A percentile compares a stretch with the other conserved stretches of the same genome.
These are phyloP conservation scores for Pleoardoris graminearum DNA, from an alignment of 2,329 filamentous ascomycete genomes.

Conservation along the genomic window DNA sequence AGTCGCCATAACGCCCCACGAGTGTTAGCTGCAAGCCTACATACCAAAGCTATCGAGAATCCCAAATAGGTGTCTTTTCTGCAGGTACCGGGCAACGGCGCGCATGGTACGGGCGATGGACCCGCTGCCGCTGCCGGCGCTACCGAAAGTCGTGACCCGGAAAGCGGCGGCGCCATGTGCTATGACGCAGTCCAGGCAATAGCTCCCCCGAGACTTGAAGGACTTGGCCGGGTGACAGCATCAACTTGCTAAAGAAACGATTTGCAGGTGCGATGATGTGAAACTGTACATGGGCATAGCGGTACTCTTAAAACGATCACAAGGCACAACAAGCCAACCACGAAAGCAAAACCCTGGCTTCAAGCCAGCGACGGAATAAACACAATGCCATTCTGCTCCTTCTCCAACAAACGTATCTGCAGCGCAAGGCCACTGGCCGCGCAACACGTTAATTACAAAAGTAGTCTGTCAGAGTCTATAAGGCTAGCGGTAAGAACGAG, in stretches of 20 bases:
- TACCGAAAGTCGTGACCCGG: background rate
- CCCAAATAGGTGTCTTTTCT: background rate
- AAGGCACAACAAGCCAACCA: too few relatives aligned
- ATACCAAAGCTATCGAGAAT: background rate
- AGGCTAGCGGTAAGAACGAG: conserved; percentile 9
- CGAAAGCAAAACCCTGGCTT: background rate
- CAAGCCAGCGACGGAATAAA: background rate
- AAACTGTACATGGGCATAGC: too few relatives aligned
- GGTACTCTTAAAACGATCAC: too few relatives aligned
- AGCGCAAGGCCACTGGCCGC: conserved; percentile 16
- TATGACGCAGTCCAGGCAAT: background rate
- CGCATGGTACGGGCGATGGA: background rate
- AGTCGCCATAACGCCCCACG: background rate
- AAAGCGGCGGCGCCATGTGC: background rate
- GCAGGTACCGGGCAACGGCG: background rate
- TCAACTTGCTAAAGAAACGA: too few relatives aligned
- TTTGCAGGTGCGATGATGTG: too few relatives aligned
- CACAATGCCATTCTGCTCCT: conserved; percentile 14
- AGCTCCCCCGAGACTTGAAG: background rate
- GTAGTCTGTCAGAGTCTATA: conserved; percentile 18
- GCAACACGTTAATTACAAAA: conserved; percentile 24
- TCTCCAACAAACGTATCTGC: conserved; percentile 17
- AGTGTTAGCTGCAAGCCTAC: background rate
- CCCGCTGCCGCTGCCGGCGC: background rate
- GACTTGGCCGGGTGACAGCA: too few relatives aligned